Evolutionary conservation across 345 rosid genomes (phyloP), one percentile per base, ranked within the genome.

Genomic region (Sisymbrium irio): DNA sequence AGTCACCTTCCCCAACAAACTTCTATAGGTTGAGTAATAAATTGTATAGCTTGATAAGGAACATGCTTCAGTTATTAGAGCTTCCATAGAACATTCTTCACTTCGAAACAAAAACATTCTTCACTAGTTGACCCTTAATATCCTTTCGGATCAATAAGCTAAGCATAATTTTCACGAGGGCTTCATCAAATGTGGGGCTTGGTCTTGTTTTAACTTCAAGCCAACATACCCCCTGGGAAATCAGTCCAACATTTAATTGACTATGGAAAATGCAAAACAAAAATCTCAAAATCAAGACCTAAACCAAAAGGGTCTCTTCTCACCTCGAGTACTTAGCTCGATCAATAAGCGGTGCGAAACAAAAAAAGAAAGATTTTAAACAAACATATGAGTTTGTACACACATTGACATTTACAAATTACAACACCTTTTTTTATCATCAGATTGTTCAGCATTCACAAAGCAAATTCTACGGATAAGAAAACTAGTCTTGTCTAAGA

Each of bases 181-280:
- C 96, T 88, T 91, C 92, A 84, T 80, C 89, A 87, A 82, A 82
- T 77, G 81, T 91, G 95, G 96, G 91, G 78, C 90, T 89, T 88
- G 84, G 87, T 82, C 92, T 86, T 89, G 93, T 86, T 88, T 86
- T 90, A 88, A 90, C 96, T 85, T 86, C 92, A 90, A 90, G 89
- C 94, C 92, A 89, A 93, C 87, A 87, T 71, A 81, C 87, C 92
- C 96, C 98, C 97, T 91, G 98, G 85, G 87, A 89, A 93, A 85
- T 89, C 91, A 91, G 80, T 85, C 77, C 84, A 89, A 85, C 81
- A 64, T 82, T 83, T 74, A 85, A 87, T 79, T 75, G 67, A 74
- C 89, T 35, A 80, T 25, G 79, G 66, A 84, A 75, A 57, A 73
- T 51, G 30, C 45, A 77, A 78, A 70, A 47, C 3, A 62, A 5